Conservation (phyloP, 2,329 filamentous ascomycete genomes). For the Clarireedia sp. region DNA sequence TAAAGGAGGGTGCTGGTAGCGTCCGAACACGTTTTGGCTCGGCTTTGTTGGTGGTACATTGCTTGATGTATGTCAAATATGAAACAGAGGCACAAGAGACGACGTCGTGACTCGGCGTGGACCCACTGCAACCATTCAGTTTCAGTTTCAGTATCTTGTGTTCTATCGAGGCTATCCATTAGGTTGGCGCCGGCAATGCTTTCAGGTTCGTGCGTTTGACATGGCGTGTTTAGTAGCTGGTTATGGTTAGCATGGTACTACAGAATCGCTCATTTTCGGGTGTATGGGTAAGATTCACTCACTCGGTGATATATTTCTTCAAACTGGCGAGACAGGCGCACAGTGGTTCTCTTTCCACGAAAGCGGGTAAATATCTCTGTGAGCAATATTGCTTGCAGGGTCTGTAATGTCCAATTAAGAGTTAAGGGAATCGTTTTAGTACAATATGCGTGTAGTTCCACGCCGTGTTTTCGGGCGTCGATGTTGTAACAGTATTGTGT, state of each 20-base stretch:
- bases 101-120: slow-evolving; percentile 42
- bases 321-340: slow-evolving; percentile 23
- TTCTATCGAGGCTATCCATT: background rate
- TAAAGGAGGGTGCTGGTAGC: slow-evolving; percentile 12
- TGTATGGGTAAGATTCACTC: slow-evolving; percentile 9
- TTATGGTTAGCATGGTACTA: background rate
- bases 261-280: background rate
- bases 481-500: slow-evolving; percentile 25
- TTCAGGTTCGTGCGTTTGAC: background rate
- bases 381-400: slow-evolving; percentile 28
- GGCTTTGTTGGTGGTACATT: slow-evolving; percentile 38
- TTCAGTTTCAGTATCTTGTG: slow-evolving; percentile 12
- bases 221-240: background rate
- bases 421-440: slow-evolving; percentile 23
- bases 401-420: slow-evolving; percentile 20
- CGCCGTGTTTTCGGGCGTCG: slow-evolving; percentile 24
- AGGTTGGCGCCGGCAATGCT: background rate
- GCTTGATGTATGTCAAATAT: slow-evolving; percentile 48
- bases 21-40: slow-evolving; percentile 3
- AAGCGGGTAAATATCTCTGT: slow-evolving; percentile 28
- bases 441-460: slow-evolving; percentile 24
- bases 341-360: slow-evolving; percentile 22
- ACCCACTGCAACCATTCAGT: slow-evolving; percentile 44
- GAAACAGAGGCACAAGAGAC: slow-evolving; percentile 49
- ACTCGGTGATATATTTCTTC: slow-evolving; percentile 24